Base-by-base conservation (phyloP, 2,329 filamentous ascomycete genomes). In the Alternaria sp. region DNA sequence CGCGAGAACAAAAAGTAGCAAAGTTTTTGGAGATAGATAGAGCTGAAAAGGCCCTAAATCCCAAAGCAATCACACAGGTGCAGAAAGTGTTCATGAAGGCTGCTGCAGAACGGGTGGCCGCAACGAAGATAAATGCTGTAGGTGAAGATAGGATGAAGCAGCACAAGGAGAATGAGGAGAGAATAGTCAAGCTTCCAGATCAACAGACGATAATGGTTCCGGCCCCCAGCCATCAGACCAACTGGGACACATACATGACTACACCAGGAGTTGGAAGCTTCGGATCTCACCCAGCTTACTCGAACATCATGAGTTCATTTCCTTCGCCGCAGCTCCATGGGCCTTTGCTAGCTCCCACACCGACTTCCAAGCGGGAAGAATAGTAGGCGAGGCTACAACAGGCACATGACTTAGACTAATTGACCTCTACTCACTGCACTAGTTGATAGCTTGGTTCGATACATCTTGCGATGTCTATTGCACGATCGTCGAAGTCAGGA, bases 231-330 rank as follows among this genome's bases (percentile, higher is more conserved):
- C 30, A 38, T 16, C 16, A 12, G 12, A 41, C 7, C n/a, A 34
- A 16, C 14, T 36, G 12, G 22, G 11, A 16, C 14, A 11, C 25
- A 20, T 18, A 41, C 12, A 20, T 5, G n/a, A 41, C 11, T 36
- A 10, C 27, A 12, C 11, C 18, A n/a, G 25, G 36, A 34, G 9
- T 20, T 18, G 18, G 8, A 20, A 38, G 14, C 9, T 57, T 57
- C 30, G 36, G 18, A 20, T 14, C 28, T 41, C 38, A 57, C 43
- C 55, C 55, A 2, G 48, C 28, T 4, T 57, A 52, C 18, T 57
- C 55, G 8, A 57, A 52, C 25, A 36, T 52, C 14, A 41, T 11
- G 18, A 57, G 55, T 36, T 52, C 55, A 28, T 52, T 46, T 27
- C 36, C 28, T 11, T 22, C 32, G 14, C 50, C n/a, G 7, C 25